A percentile compares a stretch with the other conserved stretches of the same genome.
Conservation (phyloP, 805 yeast genomes). For the Barnettozyma vustinii region DNA sequence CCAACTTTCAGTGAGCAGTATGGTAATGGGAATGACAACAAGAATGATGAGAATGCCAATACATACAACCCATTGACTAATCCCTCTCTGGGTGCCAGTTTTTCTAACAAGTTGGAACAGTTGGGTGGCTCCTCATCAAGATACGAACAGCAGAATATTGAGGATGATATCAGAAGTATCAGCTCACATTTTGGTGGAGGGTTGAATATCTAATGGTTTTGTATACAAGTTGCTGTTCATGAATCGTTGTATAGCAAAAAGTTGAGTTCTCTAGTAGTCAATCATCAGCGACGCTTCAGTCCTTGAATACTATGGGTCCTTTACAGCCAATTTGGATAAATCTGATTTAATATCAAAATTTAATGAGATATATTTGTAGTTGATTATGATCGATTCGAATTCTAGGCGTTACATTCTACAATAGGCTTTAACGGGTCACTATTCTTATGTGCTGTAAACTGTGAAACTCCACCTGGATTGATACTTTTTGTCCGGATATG, state of each 20-base stretch:
- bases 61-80: slow-evolving; percentile 14
- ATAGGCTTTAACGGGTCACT: too few relatives aligned
- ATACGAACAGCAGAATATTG: slow-evolving; percentile 15
- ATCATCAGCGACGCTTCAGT: too few relatives aligned
- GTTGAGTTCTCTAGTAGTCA: background rate
- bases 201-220: slow-evolving; percentile 4
- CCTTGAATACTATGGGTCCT: too few relatives aligned
- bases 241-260: background rate
- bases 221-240: background rate
- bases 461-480: too few relatives aligned
- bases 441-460: too few relatives aligned
- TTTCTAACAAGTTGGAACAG: slow-evolving; percentile 28
- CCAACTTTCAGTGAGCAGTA: slow-evolving; percentile 22
- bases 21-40: slow-evolving; percentile 3
- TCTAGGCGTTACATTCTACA: too few relatives aligned
- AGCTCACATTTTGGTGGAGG: slow-evolving; percentile 11
- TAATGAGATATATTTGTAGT: too few relatives aligned
- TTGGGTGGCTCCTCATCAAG: slow-evolving; percentile 23
- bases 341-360: too few relatives aligned
- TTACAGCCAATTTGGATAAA: too few relatives aligned
- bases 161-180: slow-evolving; percentile 17
- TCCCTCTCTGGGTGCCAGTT: slow-evolving; percentile 29
- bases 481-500: too few relatives aligned
- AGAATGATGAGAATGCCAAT: slow-evolving; percentile 9
- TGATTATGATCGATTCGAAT: too few relatives aligned